Percentiles rank a stretch among this genome's conserved stretches.
phyloP scores from a whole-genome alignment of 2,329 filamentous ascomycete species.

The Fusarium sarcochroum region DNA sequence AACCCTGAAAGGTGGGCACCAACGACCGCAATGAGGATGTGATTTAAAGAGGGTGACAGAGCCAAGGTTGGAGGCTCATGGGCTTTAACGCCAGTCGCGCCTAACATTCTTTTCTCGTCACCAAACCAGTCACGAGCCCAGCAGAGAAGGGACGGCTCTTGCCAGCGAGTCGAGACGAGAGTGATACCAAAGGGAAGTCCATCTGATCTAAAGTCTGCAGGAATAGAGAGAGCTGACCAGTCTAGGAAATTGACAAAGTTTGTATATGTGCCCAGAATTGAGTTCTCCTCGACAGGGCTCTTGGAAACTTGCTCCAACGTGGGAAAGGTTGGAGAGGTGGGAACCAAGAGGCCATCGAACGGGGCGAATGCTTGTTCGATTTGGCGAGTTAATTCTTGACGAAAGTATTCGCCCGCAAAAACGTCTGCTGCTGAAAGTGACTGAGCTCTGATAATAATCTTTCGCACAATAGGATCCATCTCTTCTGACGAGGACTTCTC shows the following conservation, averaged over 20 bases:
- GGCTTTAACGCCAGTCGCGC: conserved; percentile 46
- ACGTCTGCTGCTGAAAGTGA: conserved; percentile 61
- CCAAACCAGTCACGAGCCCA: conserved; percentile 51
- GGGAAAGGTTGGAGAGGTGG: conserved; percentile 67
- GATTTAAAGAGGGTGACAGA: neutral
- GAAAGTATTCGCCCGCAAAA: conserved; percentile 58
- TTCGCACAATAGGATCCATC: conserved; percentile 55
- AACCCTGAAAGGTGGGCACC: conserved; percentile 55
- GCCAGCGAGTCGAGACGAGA: conserved; percentile 55
- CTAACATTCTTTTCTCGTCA: conserved; percentile 40
- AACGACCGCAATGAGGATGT: conserved; percentile 51
- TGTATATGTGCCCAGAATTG: conserved; percentile 67
- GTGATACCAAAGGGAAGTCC: conserved; percentile 57
- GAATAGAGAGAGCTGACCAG: conserved; percentile 67
- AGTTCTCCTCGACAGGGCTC: conserved; percentile 68
- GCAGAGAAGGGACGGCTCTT: conserved; percentile 51
- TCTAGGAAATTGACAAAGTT: conserved; percentile 74
- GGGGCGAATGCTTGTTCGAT: conserved; percentile 57
- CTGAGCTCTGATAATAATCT: conserved; percentile 56
- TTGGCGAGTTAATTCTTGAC: conserved; percentile 57
- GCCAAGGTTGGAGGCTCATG: conserved; percentile 2
- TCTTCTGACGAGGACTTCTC: conserved; percentile 46
- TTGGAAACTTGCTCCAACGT: conserved; percentile 65
- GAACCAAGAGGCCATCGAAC: conserved; percentile 67
- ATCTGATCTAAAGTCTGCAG: conserved; percentile 60